Percentiles rank a stretch among this genome's conserved stretches.
These are phyloP conservation scores for Petunia secreta DNA, from an alignment of 257 asterid species.

Conservation along the genomic window DNA sequence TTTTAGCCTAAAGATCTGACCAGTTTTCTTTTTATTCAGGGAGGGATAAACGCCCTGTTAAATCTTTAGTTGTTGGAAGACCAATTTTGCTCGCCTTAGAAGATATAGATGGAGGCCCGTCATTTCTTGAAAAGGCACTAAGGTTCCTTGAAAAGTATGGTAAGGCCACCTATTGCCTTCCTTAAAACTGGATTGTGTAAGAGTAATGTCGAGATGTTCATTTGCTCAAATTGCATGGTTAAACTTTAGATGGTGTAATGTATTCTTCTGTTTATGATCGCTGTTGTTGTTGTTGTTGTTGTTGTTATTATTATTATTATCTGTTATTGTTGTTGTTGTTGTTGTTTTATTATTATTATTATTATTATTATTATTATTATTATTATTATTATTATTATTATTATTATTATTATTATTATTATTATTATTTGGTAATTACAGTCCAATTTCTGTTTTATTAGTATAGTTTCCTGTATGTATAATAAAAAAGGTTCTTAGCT, in stretches of 20 bases:
- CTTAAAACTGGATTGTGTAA: neutral
- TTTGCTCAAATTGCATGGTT: constrained; percentile 18
- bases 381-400: too few species aligned
- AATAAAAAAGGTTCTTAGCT: neutral
- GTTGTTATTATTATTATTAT: too few species aligned
- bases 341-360: too few species aligned
- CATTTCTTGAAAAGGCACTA: constrained; percentile 93
- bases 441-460: neutral
- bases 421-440: neutral
- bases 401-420: too few species aligned
- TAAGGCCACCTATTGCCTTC: constrained; percentile 38
- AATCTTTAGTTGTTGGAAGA: constrained; percentile 93
- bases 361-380: too few species aligned
- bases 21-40: constrained; percentile 53
- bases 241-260: neutral
- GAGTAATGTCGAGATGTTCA: neutral
- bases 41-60: constrained; percentile 86
- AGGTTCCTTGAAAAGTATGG: constrained; percentile 88
- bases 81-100: constrained; percentile 91
- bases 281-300: neutral
- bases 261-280: neutral
- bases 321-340: too few species aligned
- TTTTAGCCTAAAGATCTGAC: constrained; percentile 30
- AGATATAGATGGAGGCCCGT: constrained; percentile 97
- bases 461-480: constrained; percentile 1